phyloP scores from a whole-genome alignment of 345 rosid genomes.

The Ceriops zippeliana region DNA sequence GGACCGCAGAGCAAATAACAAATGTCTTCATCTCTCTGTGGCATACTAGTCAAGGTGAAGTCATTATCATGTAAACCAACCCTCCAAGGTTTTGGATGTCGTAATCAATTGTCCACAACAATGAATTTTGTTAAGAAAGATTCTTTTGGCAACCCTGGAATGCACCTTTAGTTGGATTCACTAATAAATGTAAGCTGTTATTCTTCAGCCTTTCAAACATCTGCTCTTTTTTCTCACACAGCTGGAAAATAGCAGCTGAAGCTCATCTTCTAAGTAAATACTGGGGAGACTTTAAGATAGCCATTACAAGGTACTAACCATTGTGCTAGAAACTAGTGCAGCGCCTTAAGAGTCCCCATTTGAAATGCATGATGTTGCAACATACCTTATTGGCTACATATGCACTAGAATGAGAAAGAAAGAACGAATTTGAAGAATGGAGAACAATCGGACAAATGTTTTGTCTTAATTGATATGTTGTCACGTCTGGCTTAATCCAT shows the following conservation, averaged over 20 bases:
- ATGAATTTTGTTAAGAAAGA: background rate
- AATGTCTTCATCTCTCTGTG: too few species aligned
- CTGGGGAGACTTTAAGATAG: too few species aligned
- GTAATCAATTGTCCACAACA: background rate
- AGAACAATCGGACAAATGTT: too few species aligned
- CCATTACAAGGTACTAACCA: too few species aligned
- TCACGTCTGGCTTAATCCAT: slow-evolving; percentile 11
- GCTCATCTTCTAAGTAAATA: too few species aligned
- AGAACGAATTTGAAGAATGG: slow-evolving; percentile 3
- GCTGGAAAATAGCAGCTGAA: too few species aligned
- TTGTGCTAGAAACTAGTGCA: background rate
- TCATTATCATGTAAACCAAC: background rate
- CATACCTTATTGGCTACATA: slow-evolving; percentile 7
- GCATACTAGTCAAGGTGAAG: background rate
- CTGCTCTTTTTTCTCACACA: too few species aligned
- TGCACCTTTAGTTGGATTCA: too few species aligned
- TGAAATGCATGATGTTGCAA: slow-evolving; percentile 7
- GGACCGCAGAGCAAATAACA: too few species aligned
- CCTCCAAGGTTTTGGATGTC: background rate
- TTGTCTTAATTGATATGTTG: slow-evolving; percentile 16
- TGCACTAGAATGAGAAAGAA: background rate
- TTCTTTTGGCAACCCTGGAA: background rate
- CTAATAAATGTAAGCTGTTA: too few species aligned
- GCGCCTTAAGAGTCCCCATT: background rate
- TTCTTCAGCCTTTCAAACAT: too few species aligned